These are phyloP conservation scores for Apiospora pterosperma DNA, from an alignment of 2,329 filamentous ascomycete species.

Conservation along the genomic window DNA sequence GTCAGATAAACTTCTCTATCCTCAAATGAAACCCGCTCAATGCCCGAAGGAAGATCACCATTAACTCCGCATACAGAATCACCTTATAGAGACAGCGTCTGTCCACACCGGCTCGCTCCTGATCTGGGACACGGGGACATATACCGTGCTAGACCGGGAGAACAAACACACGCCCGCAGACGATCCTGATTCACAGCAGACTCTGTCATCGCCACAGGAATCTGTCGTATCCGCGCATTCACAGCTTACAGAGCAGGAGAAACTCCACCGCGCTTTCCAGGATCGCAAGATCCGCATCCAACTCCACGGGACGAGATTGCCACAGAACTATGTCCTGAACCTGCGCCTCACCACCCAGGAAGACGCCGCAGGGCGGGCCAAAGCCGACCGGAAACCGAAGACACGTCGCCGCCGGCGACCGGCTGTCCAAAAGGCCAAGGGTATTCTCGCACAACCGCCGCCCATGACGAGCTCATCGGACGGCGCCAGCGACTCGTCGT, in stretches of 20 bases:
- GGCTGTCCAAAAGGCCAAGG: neutral
- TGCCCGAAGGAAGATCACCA: neutral
- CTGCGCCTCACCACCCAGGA: constrained; percentile 48
- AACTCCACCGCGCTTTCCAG: constrained; percentile 49
- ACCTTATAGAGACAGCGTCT: constrained; percentile 58
- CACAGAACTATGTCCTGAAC: constrained; percentile 49
- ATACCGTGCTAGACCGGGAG: constrained; percentile 45
- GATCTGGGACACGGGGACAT: constrained; percentile 62
- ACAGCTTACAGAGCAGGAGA: constrained; percentile 37
- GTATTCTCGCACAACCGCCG: too few species aligned
- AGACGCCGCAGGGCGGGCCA: constrained; percentile 29
- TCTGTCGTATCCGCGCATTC: neutral
- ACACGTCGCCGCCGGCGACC: constrained; percentile 14
- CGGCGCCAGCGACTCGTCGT: constrained; percentile 2
- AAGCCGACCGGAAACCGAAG: constrained; percentile 18
- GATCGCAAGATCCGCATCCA: constrained; percentile 54
- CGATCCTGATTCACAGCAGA: constrained; percentile 32
- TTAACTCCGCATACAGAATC: constrained; percentile 41
- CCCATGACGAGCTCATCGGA: constrained; percentile 11
- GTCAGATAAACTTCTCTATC: constrained; percentile 28
- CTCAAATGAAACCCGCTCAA: too few species aligned
- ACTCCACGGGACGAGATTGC: constrained; percentile 51
- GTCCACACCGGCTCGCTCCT: constrained; percentile 52
- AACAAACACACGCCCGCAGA: constrained; percentile 28
- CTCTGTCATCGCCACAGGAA: neutral